A percentile compares a stretch with the other conserved stretches of the same genome.
Evolutionary conservation across 805 yeast species (phyloP).

Genomic region (Sporopachydermia lactativora): DNA sequence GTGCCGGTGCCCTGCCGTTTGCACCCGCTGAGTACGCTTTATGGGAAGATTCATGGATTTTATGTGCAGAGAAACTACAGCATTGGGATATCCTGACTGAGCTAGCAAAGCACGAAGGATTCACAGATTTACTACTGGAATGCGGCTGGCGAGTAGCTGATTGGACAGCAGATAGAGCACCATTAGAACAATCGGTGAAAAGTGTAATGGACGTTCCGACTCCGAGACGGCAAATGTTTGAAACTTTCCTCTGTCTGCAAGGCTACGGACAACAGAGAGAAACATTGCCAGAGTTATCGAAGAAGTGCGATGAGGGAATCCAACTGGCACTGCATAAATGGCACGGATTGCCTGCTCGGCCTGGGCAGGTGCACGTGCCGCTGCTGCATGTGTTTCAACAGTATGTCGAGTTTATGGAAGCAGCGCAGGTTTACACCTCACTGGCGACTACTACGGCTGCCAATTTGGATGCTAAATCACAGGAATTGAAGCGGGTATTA

Average conservation of each 20-base stretch:
- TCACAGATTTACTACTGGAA: constrained; percentile 85
- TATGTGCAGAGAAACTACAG: constrained; percentile 92
- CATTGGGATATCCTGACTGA: constrained; percentile 98
- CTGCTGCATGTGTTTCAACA: constrained; percentile 92
- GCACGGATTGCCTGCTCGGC: constrained; percentile 70
- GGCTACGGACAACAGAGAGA: constrained; percentile 87
- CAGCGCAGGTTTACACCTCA: constrained; percentile 83
- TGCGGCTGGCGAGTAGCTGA: constrained; percentile 99
- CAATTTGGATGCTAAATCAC: constrained; percentile 83
- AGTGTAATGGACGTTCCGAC: constrained; percentile 98
- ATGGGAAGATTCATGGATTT: constrained; percentile 99
- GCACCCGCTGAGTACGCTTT: constrained; percentile 89
- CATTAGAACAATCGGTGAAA: constrained; percentile 85
- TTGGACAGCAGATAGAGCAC: constrained; percentile 92
- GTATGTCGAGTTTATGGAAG: constrained; percentile 94
- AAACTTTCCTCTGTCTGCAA: constrained; percentile 85
- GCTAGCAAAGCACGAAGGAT: constrained; percentile 94
- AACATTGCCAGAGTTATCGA: constrained; percentile 69
- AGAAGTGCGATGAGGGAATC: constrained; percentile 89
- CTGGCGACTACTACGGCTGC: constrained; percentile 83
- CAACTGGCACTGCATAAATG: constrained; percentile 85
- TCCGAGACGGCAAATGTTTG: constrained; percentile 90
- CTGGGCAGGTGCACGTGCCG: constrained; percentile 77
- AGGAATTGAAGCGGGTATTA: constrained; percentile 83
- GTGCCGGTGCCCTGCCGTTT: constrained; percentile 90